Conservation (phyloP, 768 basidiomycete genomes). For the Panellus pusillus region DNA sequence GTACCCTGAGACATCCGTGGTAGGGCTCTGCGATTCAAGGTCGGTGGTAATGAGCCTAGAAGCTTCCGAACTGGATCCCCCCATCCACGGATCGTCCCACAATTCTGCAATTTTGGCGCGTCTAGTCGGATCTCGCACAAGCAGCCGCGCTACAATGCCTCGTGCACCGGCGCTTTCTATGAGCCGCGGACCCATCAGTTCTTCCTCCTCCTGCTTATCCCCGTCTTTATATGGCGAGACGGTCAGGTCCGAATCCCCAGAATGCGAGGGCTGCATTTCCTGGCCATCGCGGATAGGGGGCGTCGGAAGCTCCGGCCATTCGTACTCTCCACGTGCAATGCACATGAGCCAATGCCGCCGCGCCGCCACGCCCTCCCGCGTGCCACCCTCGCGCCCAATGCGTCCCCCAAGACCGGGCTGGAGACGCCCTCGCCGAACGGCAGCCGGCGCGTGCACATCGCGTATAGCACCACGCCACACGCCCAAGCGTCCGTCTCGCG, state of each 20-base stretch:
- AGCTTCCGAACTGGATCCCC: slow-evolving; percentile 17
- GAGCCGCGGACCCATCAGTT: slow-evolving; percentile 37
- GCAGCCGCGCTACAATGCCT: slow-evolving; percentile 56
- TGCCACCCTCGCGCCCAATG: slow-evolving; percentile 26
- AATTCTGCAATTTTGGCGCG: slow-evolving; percentile 63
- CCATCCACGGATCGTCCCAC: slow-evolving; percentile 60
- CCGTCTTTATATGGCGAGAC: slow-evolving; percentile 2
- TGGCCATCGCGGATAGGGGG: not conserved
- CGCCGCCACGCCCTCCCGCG: slow-evolving; percentile 32
- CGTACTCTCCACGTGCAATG: slow-evolving; percentile 79
- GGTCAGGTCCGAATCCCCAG: slow-evolving; percentile 8
- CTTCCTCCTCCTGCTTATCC: slow-evolving; percentile 25
- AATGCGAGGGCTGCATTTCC: not conserved
- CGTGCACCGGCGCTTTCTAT: slow-evolving; percentile 46
- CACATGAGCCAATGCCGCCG: slow-evolving; percentile 66
- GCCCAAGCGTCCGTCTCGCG: slow-evolving; percentile 89
- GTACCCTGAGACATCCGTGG: not conserved
- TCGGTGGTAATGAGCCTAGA: slow-evolving; percentile 9
- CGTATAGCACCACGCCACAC: slow-evolving; percentile 84
- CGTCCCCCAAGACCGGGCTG: slow-evolving; percentile 33
- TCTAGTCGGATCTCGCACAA: slow-evolving; percentile 69
- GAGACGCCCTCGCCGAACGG: slow-evolving; percentile 67
- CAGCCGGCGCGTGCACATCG: slow-evolving; percentile 64
- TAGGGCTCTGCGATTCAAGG: slow-evolving; percentile 16
- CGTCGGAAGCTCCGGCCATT: slow-evolving; percentile 53